Conservation (phyloP, 2,329 filamentous ascomycete species). For the Thelonectria discophora region DNA sequence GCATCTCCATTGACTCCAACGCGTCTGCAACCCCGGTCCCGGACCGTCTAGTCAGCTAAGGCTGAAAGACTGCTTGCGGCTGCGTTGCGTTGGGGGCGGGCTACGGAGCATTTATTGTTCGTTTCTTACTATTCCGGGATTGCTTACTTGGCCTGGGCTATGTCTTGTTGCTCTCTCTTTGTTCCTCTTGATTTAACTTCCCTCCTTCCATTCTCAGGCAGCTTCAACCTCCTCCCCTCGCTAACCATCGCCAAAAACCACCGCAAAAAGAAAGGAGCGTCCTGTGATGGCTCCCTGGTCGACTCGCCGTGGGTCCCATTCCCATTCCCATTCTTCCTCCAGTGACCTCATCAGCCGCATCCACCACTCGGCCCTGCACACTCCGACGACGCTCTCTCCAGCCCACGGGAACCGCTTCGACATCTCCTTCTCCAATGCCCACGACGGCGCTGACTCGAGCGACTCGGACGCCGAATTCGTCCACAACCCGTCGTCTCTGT, state of each 20-base stretch:
- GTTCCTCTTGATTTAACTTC: constrained; percentile 9
- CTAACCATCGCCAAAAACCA: constrained; percentile 16
- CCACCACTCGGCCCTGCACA: constrained; percentile 48
- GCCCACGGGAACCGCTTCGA: constrained; percentile 37
- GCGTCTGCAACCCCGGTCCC: not conserved
- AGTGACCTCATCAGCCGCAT: constrained; percentile 49
- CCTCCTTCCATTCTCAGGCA: constrained; percentile 6
- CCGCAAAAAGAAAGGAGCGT: constrained; percentile 17
- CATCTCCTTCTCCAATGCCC: constrained; percentile 42
- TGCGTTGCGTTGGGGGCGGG: not conserved
- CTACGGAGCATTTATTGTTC: not conserved
- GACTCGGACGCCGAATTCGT: constrained; percentile 56
- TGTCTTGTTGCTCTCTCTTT: not conserved
- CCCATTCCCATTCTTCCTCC: constrained; percentile 39
- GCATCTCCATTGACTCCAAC: constrained; percentile 15
- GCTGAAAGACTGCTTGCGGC: not conserved
- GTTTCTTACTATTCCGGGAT: constrained; percentile 1
- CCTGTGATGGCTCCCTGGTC: constrained; percentile 47
- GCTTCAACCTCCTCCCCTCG: constrained; percentile 12
- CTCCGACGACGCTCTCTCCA: constrained; percentile 42
- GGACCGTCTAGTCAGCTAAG: constrained; percentile 19
- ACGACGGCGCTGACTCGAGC: constrained; percentile 52
- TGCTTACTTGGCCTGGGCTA: not conserved
- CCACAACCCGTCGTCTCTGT: constrained; percentile 28
- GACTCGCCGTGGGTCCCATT: constrained; percentile 43